Conservation (phyloP, 2,329 filamentous ascomycete species). For the Colletotrichum musae region DNA sequence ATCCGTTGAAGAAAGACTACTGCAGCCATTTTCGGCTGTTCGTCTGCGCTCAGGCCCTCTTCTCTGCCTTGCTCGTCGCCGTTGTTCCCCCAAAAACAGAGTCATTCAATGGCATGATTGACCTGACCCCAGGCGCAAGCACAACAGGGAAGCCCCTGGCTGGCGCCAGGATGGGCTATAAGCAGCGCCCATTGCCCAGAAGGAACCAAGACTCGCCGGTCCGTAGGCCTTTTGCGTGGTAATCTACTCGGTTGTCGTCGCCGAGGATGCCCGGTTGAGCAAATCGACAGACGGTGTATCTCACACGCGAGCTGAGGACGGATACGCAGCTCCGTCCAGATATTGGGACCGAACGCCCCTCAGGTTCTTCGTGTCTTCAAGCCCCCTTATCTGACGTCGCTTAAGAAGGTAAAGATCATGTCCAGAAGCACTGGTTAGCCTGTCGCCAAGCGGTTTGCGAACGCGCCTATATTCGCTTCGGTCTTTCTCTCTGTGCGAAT, state of each 20-base stretch:
- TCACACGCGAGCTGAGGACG: no score
- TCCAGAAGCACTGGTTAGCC: slow-evolving; percentile 4
- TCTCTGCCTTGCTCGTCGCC: background rate
- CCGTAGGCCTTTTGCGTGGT: background rate
- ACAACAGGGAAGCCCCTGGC: slow-evolving; percentile 7
- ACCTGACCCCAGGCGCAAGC: slow-evolving; percentile 6
- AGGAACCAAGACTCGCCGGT: background rate
- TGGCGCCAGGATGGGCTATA: slow-evolving; percentile 2
- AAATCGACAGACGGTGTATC: background rate
- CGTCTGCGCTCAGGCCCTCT: slow-evolving; percentile 15
- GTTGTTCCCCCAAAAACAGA: slow-evolving; percentile 2
- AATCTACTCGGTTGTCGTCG: background rate
- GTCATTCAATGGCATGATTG: slow-evolving; percentile 23
- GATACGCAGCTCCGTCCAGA: slow-evolving; percentile 1
- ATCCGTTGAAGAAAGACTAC: slow-evolving; percentile 13
- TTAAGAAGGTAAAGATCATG: background rate
- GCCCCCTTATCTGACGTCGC: background rate
- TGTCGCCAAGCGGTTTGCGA: background rate
- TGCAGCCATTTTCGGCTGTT: slow-evolving; percentile 8
- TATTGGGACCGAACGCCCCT: background rate
- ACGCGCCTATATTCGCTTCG: slow-evolving; percentile 2
- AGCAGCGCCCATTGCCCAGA: background rate
- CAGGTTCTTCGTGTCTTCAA: background rate
- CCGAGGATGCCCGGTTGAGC: slow-evolving; percentile 12
- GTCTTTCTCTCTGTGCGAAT: background rate